Percentiles rank a stretch among this genome's conserved stretches.
Conservation (phyloP, 805 yeast species). For the Tetrapisispora taiwanensis region DNA sequence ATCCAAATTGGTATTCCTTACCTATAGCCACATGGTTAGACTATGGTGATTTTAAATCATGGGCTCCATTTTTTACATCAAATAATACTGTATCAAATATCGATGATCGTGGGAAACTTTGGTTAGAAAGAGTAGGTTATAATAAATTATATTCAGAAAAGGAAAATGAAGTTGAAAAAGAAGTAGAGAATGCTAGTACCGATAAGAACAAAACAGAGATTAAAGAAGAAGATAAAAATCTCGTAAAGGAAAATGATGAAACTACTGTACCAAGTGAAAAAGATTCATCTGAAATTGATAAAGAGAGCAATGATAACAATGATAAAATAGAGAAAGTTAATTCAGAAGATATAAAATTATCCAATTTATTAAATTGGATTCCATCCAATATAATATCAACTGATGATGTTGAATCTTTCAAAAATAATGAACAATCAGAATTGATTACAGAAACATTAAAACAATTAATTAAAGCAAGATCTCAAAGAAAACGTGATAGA, state of each 20-base stretch:
- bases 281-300: background rate
- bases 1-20: slow-evolving; percentile 55
- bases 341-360: slow-evolving; percentile 22
- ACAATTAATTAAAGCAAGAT: slow-evolving; percentile 43
- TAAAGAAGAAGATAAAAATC: slow-evolving; percentile 8
- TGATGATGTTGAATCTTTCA: slow-evolving; percentile 42
- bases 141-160: slow-evolving; percentile 22
- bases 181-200: background rate
- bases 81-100: slow-evolving; percentile 44
- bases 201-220: slow-evolving; percentile 10
- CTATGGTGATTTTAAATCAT: slow-evolving; percentile 38
- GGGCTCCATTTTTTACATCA: slow-evolving; percentile 61
- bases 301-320: background rate
- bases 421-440: slow-evolving; percentile 33
- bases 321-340: slow-evolving; percentile 2
- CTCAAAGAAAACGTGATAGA: slow-evolving; percentile 29
- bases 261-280: too few species aligned
- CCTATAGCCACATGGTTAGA: slow-evolving; percentile 60
- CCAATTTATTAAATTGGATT: slow-evolving; percentile 41
- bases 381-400: slow-evolving; percentile 40
- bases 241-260: slow-evolving; percentile 12
- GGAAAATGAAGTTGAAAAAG: too few species aligned
- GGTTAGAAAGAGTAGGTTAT: slow-evolving; percentile 47
- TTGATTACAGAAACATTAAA: slow-evolving; percentile 37
- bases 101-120: slow-evolving; percentile 39